These are phyloP conservation scores for Pythium grandisporangium DNA, from an alignment of 352 stramenopile species.

Conservation along the genomic window DNA sequence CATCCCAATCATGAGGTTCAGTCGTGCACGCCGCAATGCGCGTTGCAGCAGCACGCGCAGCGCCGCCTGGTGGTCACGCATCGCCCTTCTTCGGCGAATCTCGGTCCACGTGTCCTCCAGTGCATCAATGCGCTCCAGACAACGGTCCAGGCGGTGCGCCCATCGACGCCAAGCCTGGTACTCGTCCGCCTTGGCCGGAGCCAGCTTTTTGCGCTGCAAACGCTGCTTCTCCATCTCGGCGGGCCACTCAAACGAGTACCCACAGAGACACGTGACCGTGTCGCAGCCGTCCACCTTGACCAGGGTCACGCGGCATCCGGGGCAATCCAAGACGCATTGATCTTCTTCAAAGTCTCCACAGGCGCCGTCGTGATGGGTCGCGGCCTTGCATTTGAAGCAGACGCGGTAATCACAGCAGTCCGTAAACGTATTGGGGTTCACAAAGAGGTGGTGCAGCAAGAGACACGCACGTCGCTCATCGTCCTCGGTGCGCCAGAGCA, in stretches of 20 bases:
- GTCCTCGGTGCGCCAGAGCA: conserved; percentile 32
- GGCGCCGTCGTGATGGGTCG: conserved; percentile 28
- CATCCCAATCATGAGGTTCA: conserved; percentile 16
- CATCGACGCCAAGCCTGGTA: conserved; percentile 24
- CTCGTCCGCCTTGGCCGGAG: conserved; percentile 14
- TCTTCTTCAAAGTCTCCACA: conserved; percentile 49
- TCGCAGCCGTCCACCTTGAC: conserved; percentile 62
- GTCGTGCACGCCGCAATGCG: conserved; percentile 10
- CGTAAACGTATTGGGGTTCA: conserved; percentile 35
- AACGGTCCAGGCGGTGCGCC: conserved; percentile 10
- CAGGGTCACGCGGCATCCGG: conserved; percentile 39
- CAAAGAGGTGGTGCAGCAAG: conserved; percentile 30
- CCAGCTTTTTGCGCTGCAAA: conserved; percentile 34
- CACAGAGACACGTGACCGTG: conserved; percentile 37
- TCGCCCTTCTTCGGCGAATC: conserved; percentile 19
- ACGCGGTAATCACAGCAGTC: conserved; percentile 27
- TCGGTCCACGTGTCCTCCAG: conserved; percentile 19
- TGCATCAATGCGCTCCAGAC: conserved; percentile 16
- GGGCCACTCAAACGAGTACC: conserved; percentile 39
- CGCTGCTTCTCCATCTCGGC: conserved; percentile 34
- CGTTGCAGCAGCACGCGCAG: conserved; percentile 21
- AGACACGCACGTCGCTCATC: conserved; percentile 46
- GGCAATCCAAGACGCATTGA: conserved; percentile 39
- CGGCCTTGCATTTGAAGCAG: conserved; percentile 62
- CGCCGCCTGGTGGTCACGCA: conserved; percentile 18